phyloP scores from a whole-genome alignment of 176 grass and related monocot species.

The Luzula sylvatica region DNA sequence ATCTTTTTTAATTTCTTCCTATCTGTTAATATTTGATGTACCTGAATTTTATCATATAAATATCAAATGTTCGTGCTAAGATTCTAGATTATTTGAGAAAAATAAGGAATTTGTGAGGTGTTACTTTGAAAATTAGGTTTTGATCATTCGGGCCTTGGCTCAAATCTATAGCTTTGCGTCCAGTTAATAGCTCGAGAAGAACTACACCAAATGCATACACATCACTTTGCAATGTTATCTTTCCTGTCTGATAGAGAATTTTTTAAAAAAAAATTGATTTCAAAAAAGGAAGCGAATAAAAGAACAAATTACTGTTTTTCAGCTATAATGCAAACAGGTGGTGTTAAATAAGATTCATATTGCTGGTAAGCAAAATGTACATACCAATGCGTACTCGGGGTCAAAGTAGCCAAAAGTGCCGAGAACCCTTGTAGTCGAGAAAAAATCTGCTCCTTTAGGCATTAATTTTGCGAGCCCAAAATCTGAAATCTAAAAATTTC shows the following conservation, averaged over 20 bases:
- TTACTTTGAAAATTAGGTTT: slow-evolving; percentile 75
- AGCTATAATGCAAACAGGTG: no score
- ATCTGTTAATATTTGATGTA: slow-evolving; percentile 52
- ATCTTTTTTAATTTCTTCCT: slow-evolving; percentile 66
- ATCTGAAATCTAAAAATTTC: slow-evolving; percentile 64
- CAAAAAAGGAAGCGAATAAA: not conserved
- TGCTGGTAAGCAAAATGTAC: slow-evolving; percentile 1
- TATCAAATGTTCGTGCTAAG: not conserved
- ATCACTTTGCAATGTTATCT: slow-evolving; percentile 90
- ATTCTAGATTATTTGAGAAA: not conserved
- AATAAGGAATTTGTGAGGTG: not conserved
- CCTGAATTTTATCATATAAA: slow-evolving; percentile 20
- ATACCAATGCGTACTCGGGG: slow-evolving; percentile 84
- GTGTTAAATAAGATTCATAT: no score
- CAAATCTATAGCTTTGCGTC: slow-evolving; percentile 86
- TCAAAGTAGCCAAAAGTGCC: slow-evolving; percentile 99
- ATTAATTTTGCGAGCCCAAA: slow-evolving; percentile 92
- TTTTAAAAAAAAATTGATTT: not conserved
- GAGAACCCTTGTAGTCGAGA: slow-evolving; percentile 69
- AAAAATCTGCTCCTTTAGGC: slow-evolving; percentile 72
- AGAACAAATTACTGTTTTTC: no score
- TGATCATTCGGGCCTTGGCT: slow-evolving; percentile 68
- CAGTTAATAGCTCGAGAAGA: slow-evolving; percentile 86
- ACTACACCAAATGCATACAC: slow-evolving; percentile 98
- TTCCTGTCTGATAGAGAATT: slow-evolving; percentile 59